Evolutionary conservation across 2,329 filamentous ascomycete species (phyloP), one percentile per base, ranked within the genome.

Genomic region (Aspergillus jensenii): DNA sequence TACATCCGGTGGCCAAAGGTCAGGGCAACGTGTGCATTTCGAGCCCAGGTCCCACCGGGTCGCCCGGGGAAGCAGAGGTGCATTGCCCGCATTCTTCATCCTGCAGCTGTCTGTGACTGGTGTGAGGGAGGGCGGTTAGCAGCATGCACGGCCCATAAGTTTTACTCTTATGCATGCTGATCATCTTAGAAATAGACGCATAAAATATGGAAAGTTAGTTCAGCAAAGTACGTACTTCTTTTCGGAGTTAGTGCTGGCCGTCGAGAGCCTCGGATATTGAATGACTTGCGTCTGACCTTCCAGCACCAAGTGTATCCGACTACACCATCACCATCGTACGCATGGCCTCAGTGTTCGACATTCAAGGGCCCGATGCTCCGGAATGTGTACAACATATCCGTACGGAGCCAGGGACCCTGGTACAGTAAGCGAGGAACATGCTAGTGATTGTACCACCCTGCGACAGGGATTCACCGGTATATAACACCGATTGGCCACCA

Each of bases 1-100:
- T 37, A 37, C 35, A 37, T 43, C 21, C 50, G 25, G 33, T 50
- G 37, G 52, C 49, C 27, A 31, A 31, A 37, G 37, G 35, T 48
- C 49, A 50, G 47, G 41, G 41, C 46, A 56, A 41, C 19, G 51
- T 27, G 21, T 25, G n/a, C 47, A 27, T 33, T 33, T 19, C 39
- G 27, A 44, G 25, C 45, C 39, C 25, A 45, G 40, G 25, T 35
- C 17, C 14, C n/a, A n/a, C 37, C 11, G 14, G 23, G 31, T 21
- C 25, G 19, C 37, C 33, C 50, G 50, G 27, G 19, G 40, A 52
- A 43, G 39, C 23, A 44, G 50, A 45, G 40, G 35, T 52, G 51
- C 58, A 59, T 56, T 48, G 21, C 21, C 53, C 45, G 40, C 58
- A 60, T 60, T 57, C 58, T 48, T 49, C 39, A 44, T 14, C 41